phyloP scores from a whole-genome alignment of 1,284 basidiomycete species.

The Mrakiaceae sp. region DNA sequence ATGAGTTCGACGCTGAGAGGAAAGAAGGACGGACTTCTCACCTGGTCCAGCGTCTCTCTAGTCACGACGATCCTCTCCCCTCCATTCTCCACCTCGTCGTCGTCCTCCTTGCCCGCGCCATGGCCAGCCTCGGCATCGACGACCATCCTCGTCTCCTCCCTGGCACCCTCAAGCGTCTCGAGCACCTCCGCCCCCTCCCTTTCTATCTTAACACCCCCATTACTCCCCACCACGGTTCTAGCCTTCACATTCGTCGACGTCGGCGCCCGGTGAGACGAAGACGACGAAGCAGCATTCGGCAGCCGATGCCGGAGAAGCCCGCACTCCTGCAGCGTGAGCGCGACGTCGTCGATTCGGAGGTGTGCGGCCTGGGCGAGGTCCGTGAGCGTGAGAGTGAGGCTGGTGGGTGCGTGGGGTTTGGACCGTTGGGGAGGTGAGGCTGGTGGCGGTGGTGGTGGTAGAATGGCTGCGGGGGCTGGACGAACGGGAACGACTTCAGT shows the following conservation, averaged over 20 bases:
- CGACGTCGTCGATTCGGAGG: conserved; percentile 71
- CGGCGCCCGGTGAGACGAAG: no score
- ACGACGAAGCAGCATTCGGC: not conserved
- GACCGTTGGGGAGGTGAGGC: conserved; percentile 41
- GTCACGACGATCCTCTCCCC: conserved; percentile 49
- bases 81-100: not conserved
- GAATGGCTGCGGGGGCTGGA: conserved; percentile 26
- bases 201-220: conserved; percentile 23
- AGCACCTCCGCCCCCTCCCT: conserved; percentile 28
- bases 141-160: not conserved
- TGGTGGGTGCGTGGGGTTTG: not conserved
- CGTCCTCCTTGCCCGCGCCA: no score
- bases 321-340: conserved; percentile 76
- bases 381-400: conserved; percentile 52
- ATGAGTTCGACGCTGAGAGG: no score
- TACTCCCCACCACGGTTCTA: no score
- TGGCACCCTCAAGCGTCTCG: not conserved
- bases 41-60: conserved; percentile 54
- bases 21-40: not conserved
- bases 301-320: conserved; percentile 51
- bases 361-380: conserved; percentile 69
- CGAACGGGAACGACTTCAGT: not conserved
- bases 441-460: conserved; percentile 46
- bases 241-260: no score
- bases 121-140: no score